Evolutionary conservation across 2,329 filamentous ascomycete species (phyloP), one percentile per base, ranked within the genome.

Genomic region (Ophiostoma piceae): DNA sequence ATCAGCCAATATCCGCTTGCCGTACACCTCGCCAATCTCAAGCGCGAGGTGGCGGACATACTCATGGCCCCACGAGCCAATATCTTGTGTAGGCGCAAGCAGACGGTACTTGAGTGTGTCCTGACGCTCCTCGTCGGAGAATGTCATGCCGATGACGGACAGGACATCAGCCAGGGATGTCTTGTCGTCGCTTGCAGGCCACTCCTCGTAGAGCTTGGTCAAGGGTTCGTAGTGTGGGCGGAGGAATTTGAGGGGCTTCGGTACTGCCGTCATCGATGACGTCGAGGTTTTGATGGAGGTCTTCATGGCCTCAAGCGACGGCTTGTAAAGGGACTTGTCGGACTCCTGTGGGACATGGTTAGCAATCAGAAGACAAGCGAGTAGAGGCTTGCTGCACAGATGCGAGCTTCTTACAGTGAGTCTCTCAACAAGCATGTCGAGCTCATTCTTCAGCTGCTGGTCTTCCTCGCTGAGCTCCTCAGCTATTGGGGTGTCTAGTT

Each of bases 251-350:
- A 99, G 86, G 43, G 95, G 95, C 82, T 99, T 99, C 32, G 96
- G 95, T 73, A 99, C 95, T 71, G 95, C 95, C 67, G 95, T 99
- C 95, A 99, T 99, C 65, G 96, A 99, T 71, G 94, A 98, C 74
- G 95, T 99, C 71, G 95, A 97, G 70, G 95, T 99, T 84, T 97
- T 98, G 85, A 99, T 99, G 78, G 92, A 96, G 77, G 90, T 92
- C 84, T 97, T 98, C 88, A 99, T 97, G 75, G 93, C 91, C 80
- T 98, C 94, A 75, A 99, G 84, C 69, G 95, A 91, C 71, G 94
- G 88, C 79, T 94, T 94, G 84, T 98, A 97, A 75, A 98, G 90
- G 71, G 88, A 89, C 74, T 86, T 85, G 81, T 98, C 91, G 74
- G 90, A 85, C 83, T 98, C 95, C 92, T 96, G n/a, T 14, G 32